Conservation (phyloP, 768 basidiomycete genomes). For the Mycena olivaceomarginata region DNA sequence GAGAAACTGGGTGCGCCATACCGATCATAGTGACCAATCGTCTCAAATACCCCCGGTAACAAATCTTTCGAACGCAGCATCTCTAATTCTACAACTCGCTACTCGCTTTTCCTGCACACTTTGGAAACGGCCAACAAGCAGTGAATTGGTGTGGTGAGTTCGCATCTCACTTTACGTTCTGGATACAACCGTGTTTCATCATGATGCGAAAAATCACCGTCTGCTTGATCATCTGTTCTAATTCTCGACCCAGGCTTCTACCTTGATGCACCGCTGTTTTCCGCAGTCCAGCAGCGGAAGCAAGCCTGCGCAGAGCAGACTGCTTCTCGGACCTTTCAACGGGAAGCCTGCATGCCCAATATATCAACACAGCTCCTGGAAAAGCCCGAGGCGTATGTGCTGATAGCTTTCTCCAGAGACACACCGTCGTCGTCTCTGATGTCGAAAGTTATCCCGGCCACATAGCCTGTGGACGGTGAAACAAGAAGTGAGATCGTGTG, state of each 20-base stretch:
- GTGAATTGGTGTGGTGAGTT: slow-evolving; percentile 96
- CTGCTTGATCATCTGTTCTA: slow-evolving; percentile 44
- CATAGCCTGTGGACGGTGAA: slow-evolving; percentile 94
- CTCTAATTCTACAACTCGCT: slow-evolving; percentile 88
- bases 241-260: slow-evolving; percentile 84
- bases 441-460: slow-evolving; percentile 93
- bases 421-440: slow-evolving; percentile 82
- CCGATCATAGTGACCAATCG: slow-evolving; percentile 3
- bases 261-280: slow-evolving; percentile 78
- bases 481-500: slow-evolving; percentile 95
- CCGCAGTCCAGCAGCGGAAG: slow-evolving; percentile 60
- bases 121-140: slow-evolving; percentile 77
- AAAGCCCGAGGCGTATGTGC: slow-evolving; percentile 91
- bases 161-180: slow-evolving; percentile 6
- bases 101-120: slow-evolving; percentile 78
- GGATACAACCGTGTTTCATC: slow-evolving; percentile 11
- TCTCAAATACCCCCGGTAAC: slow-evolving; percentile 72
- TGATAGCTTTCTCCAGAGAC: slow-evolving; percentile 76
- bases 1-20: slow-evolving; percentile 81
- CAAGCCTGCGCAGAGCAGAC: slow-evolving; percentile 43
- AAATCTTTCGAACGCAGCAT: slow-evolving; percentile 91
- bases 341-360: slow-evolving; percentile 95
- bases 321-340: slow-evolving; percentile 90
- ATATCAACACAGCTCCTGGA: slow-evolving; percentile 69
- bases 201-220: slow-evolving; percentile 2